A percentile compares a stretch with the other conserved stretches of the same genome.
phyloP scores from a whole-genome alignment of 1,284 basidiomycete species.

The Irpex sp. region DNA sequence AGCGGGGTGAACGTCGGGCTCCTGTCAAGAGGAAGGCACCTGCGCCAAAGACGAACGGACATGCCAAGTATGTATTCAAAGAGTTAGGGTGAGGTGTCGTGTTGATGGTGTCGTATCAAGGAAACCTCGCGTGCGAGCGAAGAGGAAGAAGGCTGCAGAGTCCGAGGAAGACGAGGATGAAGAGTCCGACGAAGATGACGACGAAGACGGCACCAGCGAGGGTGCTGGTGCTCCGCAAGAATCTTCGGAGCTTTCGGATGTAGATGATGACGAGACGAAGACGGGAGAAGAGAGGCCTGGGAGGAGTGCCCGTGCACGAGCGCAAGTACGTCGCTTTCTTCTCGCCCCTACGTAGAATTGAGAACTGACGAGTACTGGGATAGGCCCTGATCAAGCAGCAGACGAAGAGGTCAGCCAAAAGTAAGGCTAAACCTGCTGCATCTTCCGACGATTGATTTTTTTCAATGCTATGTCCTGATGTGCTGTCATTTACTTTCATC shows the following conservation, averaged over 20 bases:
- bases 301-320: constrained; percentile 39
- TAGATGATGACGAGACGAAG: constrained; percentile 28
- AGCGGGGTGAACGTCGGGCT: constrained; percentile 36
- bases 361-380: neutral
- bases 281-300: constrained; percentile 27
- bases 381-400: constrained; percentile 27
- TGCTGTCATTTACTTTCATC: constrained; percentile 1
- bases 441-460: constrained; percentile 4
- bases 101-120: constrained; percentile 13
- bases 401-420: constrained; percentile 17
- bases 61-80: constrained; percentile 34
- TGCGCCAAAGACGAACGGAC: constrained; percentile 32
- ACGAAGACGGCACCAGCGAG: constrained; percentile 25
- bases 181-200: constrained; percentile 20
- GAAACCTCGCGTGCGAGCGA: constrained; percentile 26
- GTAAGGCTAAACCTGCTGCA: constrained; percentile 6
- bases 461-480: neutral
- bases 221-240: constrained; percentile 23
- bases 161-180: constrained; percentile 25
- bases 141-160: constrained; percentile 28
- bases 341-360: neutral
- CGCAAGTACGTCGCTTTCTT: constrained; percentile 32
- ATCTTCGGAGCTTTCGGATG: constrained; percentile 16
- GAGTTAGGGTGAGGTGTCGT: too few relatives aligned
- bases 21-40: constrained; percentile 28